A percentile compares a stretch with the other conserved stretches of the same genome.
Conservation (phyloP, 1,284 basidiomycete genomes). For the Meira nashicola region DNA sequence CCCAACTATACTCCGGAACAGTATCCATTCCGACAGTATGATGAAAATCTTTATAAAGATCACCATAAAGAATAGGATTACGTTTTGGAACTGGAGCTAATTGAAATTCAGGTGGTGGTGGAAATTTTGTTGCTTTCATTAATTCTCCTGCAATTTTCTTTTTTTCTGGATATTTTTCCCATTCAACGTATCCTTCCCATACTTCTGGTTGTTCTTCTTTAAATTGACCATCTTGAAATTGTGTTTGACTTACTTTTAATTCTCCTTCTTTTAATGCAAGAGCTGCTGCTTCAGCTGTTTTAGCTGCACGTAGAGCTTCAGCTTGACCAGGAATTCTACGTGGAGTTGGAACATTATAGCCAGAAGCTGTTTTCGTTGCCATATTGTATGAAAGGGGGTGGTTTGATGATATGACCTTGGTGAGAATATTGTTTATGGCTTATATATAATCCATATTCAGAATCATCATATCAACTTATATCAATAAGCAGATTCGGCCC, state of each 20-base stretch:
- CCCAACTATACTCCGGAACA: not conserved
- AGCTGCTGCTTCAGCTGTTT: not conserved
- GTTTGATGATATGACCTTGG: no score
- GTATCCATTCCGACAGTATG: conserved; percentile 1
- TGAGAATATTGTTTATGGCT: no score
- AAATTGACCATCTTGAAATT: conserved; percentile 1
- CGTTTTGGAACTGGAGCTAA: conserved; percentile 1
- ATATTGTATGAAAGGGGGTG: no score
- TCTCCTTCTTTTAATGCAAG: not conserved
- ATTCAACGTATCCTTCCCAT: conserved; percentile 5
- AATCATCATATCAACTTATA: no score
- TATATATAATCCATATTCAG: no score
- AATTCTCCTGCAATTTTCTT: not conserved
- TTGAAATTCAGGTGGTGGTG: conserved; percentile 3
- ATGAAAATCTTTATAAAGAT: not conserved
- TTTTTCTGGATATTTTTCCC: conserved; percentile 4
- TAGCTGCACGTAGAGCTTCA: not conserved
- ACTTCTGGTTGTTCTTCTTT: not conserved
- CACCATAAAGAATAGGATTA: conserved; percentile 1
- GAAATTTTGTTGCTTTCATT: conserved; percentile 5
- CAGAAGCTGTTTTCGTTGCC: no score
- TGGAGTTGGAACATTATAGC: not conserved
- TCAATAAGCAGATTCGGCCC: no score
- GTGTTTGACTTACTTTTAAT: not conserved
- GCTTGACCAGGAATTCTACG: not conserved